These are phyloP conservation scores for Kentomonas sorsogonicus DNA, from an alignment of 208 protist species.

Conservation along the genomic window DNA sequence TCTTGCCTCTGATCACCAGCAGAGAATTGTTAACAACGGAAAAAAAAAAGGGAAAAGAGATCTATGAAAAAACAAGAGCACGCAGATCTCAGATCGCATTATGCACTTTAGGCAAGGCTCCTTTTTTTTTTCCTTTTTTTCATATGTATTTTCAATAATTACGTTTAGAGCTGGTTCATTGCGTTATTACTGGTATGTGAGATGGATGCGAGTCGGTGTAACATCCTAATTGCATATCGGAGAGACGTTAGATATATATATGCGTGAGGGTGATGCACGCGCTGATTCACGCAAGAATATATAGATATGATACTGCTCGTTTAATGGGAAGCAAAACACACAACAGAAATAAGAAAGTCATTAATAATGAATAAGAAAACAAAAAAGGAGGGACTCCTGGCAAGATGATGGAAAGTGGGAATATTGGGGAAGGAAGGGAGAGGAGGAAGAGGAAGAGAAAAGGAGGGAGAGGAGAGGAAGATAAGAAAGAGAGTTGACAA, in stretches of 20 bases:
- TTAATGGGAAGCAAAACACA: too few species aligned
- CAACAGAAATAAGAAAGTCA: background rate
- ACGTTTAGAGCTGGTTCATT: too few species aligned
- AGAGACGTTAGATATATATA: too few species aligned
- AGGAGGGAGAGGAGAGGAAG: slow-evolving; percentile 1
- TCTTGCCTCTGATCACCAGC: slow-evolving; percentile 4
- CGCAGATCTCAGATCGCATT: background rate
- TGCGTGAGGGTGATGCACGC: too few species aligned
- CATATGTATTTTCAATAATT: background rate
- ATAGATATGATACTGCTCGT: background rate
- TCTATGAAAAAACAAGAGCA: background rate
- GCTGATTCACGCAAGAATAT: too few species aligned
- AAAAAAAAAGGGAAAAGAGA: slow-evolving; percentile 7
- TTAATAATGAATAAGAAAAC: background rate
- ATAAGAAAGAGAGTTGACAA: background rate
- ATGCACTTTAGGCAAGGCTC: background rate
- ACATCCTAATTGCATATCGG: slow-evolving; percentile 5
- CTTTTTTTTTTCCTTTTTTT: slow-evolving; percentile 6
- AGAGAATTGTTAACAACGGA: background rate
- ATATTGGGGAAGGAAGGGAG: slow-evolving; percentile 2
- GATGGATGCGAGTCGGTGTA: too few species aligned
- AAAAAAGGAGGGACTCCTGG: too few species aligned
- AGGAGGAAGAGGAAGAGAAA: slow-evolving; percentile 15
- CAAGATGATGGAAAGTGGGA: background rate
- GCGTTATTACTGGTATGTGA: too few species aligned